Base-by-base conservation (phyloP, 2,329 filamentous ascomycete species). In the Curvularia lunata region DNA sequence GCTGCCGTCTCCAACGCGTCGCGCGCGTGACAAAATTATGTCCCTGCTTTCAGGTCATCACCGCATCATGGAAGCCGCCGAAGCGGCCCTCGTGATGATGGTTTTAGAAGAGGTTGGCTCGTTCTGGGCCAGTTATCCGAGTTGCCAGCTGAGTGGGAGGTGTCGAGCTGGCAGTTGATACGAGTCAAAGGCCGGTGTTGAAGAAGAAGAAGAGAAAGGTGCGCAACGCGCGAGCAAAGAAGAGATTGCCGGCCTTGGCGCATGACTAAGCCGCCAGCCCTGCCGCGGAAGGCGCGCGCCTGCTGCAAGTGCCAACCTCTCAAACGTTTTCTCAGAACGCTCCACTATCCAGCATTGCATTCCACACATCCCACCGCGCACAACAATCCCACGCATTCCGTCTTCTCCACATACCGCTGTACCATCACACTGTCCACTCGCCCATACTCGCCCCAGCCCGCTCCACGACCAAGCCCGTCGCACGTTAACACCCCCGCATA, bases 61-160 rank as follows among this genome's bases (percentile, higher is more conserved):
- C 79, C 85, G 80, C 76, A 81, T 89, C 86, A 84, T 88, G 86
- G 81, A 82, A 81, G 82, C 83, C 80, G 75, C 80, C 73, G 78
- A 77, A 75, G 80, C 79, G 82, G 80, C 85, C 85, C 86, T 91
- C 88, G 86, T 87, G 85, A 87, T 85, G 84, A 91, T 88, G 88
- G 89, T 91, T 91, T 91, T 91, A 89, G 82, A 88, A 86, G 85
- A 85, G 88, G 84, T 76, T 78, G 72, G 72, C 72, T 83, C 81
- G 72, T 79, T 91, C 88, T 91, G 80, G 88, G 89, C 88, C 85
- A 78, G 84, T 85, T 69, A 86, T 76, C 86, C 85, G 86, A 89
- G 82, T 88, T 85, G 83, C 82, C 86, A 89, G 85, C 82, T 82
- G 84, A 85, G 83, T 87, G 69, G 74, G 70, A 74, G 68, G 66